A percentile compares a stretch with the other conserved stretches of the same genome.
These are phyloP conservation scores for Mallotus nudiflorus DNA, from an alignment of 345 rosid species.

Conservation along the genomic window DNA sequence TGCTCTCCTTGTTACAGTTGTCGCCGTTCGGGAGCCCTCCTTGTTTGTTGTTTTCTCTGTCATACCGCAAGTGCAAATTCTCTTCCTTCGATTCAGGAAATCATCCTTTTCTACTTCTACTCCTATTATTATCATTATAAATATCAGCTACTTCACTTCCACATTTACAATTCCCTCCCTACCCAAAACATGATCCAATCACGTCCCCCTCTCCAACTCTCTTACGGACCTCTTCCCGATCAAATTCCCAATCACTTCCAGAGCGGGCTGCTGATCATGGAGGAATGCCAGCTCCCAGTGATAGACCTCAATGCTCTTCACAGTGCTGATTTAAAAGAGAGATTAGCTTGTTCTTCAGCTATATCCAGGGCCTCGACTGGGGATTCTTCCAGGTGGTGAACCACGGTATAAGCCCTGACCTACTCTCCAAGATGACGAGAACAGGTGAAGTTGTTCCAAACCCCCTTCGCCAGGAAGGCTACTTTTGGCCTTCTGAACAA, in stretches of 20 bases:
- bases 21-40: constrained; percentile 28
- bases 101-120: neutral
- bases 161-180: neutral
- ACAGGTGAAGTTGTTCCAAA: constrained; percentile 44
- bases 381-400: constrained; percentile 72
- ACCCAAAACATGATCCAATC: constrained; percentile 20
- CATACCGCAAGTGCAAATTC: neutral
- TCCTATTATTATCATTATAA: too few species aligned
- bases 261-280: too few species aligned
- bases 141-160: too few species aligned
- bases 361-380: constrained; percentile 65
- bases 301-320: constrained; percentile 45
- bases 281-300: constrained; percentile 60
- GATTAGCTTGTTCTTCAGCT: constrained; percentile 33
- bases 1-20: constrained; percentile 44
- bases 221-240: constrained; percentile 26
- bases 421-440: constrained; percentile 49
- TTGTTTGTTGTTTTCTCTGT: constrained; percentile 24
- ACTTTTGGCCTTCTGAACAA: constrained; percentile 43
- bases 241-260: neutral
- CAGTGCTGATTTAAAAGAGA: constrained; percentile 25
- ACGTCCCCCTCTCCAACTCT: constrained; percentile 43
- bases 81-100: constrained; percentile 8
- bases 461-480: constrained; percentile 47
- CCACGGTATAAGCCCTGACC: constrained; percentile 52